Conservation (phyloP, 495 filamentous ascomycete species). For the Lasiosphaeria miniovina region DNA sequence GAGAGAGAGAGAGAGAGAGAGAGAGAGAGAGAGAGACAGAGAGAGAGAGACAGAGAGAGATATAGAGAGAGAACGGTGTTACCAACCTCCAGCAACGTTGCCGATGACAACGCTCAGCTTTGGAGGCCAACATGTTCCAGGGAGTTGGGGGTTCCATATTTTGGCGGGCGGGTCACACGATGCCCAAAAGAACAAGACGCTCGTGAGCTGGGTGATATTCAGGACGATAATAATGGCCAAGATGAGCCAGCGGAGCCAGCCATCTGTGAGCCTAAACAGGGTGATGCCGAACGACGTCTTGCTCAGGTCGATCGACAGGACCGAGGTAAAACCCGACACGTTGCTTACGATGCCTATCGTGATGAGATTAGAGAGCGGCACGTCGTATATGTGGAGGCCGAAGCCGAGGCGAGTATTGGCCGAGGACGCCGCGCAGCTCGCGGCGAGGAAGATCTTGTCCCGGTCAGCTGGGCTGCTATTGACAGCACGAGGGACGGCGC, state of each 20-base stretch:
- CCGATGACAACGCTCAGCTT: constrained; percentile 10
- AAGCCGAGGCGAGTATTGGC: constrained; percentile 18
- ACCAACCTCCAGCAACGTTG: constrained; percentile 18
- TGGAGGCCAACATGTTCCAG: constrained; percentile 35
- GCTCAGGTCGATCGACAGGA: constrained; percentile 26
- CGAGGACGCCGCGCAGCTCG: constrained; percentile 10
- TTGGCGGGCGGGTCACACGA: constrained; percentile 37
- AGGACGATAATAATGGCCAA: constrained; percentile 33
- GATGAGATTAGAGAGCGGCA: constrained; percentile 16
- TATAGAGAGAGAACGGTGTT: background rate
- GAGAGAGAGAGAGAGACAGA: background rate
- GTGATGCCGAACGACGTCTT: constrained; percentile 39
- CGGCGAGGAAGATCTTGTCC: constrained; percentile 16
- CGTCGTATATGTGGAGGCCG: constrained; percentile 10
- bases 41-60: background rate
- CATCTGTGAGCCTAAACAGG: constrained; percentile 25
- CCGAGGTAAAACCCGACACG: constrained; percentile 18
- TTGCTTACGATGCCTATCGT: constrained; percentile 19
- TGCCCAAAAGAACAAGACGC: constrained; percentile 39
- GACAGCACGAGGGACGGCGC: background rate
- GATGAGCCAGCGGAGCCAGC: constrained; percentile 22
- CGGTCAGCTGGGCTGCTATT: background rate
- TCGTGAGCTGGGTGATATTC: constrained; percentile 38
- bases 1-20: background rate
- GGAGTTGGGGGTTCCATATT: constrained; percentile 27